These are phyloP conservation scores for Colletotrichum sp. DNA, from an alignment of 2,329 filamentous ascomycete genomes.

Conservation along the genomic window DNA sequence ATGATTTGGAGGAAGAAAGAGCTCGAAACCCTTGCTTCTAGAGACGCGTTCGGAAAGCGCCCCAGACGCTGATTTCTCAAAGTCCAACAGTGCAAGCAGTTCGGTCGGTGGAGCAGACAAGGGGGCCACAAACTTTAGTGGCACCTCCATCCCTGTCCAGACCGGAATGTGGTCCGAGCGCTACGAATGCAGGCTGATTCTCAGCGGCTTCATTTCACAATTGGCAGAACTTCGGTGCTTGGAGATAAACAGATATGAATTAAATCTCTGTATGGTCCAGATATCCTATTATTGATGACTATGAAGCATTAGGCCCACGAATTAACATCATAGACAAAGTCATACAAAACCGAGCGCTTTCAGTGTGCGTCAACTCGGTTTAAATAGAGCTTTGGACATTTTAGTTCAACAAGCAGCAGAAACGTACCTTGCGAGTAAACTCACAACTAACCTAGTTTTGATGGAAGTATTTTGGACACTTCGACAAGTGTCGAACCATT, in stretches of 20 bases:
- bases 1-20: neutral
- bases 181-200: neutral
- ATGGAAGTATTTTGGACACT: neutral
- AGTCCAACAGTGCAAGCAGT: neutral
- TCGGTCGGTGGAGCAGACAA: neutral
- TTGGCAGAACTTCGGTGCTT: neutral
- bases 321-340: too few relatives aligned
- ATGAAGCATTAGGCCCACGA: accelerated
- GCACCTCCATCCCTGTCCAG: neutral
- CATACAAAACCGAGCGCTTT: neutral
- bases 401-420: neutral
- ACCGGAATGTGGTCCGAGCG: neutral
- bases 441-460: neutral
- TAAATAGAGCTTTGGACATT: neutral
- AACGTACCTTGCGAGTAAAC: neutral
- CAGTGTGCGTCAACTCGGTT: accelerated
- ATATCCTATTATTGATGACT: too few relatives aligned
- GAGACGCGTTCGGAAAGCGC: constrained; percentile 8
- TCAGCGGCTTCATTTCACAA: neutral
- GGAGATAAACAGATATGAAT: neutral
- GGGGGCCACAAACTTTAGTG: neutral
- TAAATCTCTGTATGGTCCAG: accelerated
- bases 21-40: neutral
- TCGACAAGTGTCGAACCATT: accelerated
- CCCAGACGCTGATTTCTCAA: neutral